A percentile compares a stretch with the other conserved stretches of the same genome.
Conservation (phyloP, 73 alveolate genomes). For the Paramecium tetraurelia region DNA sequence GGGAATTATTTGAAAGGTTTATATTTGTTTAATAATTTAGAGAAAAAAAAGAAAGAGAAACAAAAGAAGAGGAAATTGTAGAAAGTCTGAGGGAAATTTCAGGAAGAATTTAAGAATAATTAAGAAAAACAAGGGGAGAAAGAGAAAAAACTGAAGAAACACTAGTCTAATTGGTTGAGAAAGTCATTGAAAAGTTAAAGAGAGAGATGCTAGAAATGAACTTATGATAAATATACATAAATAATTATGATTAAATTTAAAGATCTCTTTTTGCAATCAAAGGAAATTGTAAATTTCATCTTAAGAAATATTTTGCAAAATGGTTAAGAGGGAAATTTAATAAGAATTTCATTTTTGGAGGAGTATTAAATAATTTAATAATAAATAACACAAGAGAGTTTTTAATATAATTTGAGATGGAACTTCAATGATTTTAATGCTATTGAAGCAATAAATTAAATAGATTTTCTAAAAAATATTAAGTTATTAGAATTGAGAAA, state of each 20-base stretch:
- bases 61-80: constrained; percentile 56
- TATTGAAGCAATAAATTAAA: too few relatives aligned
- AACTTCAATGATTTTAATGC: too few relatives aligned
- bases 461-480: too few relatives aligned
- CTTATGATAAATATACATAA: background rate
- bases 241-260: background rate
- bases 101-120: constrained; percentile 43
- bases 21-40: background rate
- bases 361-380: too few relatives aligned
- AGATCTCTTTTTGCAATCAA: background rate
- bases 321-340: too few relatives aligned
- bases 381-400: too few relatives aligned
- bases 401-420: too few relatives aligned
- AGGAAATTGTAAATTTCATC: too few relatives aligned
- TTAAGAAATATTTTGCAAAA: too few relatives aligned
- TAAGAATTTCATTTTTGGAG: too few relatives aligned
- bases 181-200: constrained; percentile 57
- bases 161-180: constrained; percentile 49
- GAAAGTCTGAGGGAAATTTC: constrained; percentile 52
- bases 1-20: constrained; percentile 57
- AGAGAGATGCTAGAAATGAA: constrained; percentile 63
- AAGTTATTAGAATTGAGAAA: too few relatives aligned
- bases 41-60: constrained; percentile 61
- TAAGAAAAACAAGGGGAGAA: constrained; percentile 37
- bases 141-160: constrained; percentile 62